Evolutionary conservation across 495 filamentous ascomycete species (phyloP), one percentile per base, ranked within the genome.

Genomic region (Oleoguttula mirabilis): DNA sequence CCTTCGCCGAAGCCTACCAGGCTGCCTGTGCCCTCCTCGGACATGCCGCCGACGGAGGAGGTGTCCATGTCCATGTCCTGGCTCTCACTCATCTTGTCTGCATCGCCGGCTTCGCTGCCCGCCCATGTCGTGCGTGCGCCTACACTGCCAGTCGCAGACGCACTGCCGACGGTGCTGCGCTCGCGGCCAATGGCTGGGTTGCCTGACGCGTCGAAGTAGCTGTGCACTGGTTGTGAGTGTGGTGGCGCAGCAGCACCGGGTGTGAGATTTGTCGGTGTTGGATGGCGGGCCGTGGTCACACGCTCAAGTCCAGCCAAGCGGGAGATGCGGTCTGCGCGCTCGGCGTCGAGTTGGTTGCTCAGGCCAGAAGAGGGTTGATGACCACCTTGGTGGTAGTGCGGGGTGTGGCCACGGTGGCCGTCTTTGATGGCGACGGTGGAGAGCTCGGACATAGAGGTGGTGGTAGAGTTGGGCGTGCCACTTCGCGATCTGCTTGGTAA

Each of bases 361-460:
- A 41, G 45, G 36, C 34, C 34, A 2, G 35, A 27, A 28, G 45
- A 48, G 31, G 14, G 69, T 67, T 12, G 64, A 15, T 36, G 65
- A 61, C 11, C 61, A 64, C 19, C 39, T 46, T 40, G 25, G 41
- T 57, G 57, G 37, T 69, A 60, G 15, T 69, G 67, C 42, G 66
- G 66, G 19, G 65, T 58, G 45, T 83, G 74, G 55, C 87, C 87
- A 45, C 81, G 80, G 50, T 92, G 84, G 45, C 87, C 87, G 52
- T 94, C 87, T 63, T 92, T 94, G 67, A 90, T 90, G 35, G 87
- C 87, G 4, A 84, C 88, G 21, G 87, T 94, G 15, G 82, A 88
- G 23, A 94, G 71, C 10, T 82, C 79, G 15, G 83, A 90, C 45
- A 94, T 75, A 19, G 84, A 84, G 10, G 84, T 88, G 4, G 82